A percentile compares a stretch with the other conserved stretches of the same genome.
These are phyloP conservation scores for Neurospora tetraspora DNA, from an alignment of 495 filamentous ascomycete genomes.

Conservation along the genomic window DNA sequence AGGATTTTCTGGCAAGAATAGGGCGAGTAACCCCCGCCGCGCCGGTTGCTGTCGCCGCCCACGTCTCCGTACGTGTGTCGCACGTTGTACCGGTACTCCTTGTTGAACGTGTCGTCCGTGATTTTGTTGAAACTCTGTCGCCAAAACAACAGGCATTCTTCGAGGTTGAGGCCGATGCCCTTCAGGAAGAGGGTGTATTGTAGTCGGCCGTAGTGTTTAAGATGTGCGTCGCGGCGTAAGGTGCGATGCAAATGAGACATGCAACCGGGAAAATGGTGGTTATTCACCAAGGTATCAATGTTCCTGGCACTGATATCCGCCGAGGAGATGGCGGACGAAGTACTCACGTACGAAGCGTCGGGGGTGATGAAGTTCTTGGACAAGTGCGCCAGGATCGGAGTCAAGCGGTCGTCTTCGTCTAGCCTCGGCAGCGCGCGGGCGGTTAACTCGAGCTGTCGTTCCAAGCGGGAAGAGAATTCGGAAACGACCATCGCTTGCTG, in stretches of 20 bases:
- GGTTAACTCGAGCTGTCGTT: constrained; percentile 77
- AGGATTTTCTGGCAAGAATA: constrained; percentile 93
- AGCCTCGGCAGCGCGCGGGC: constrained; percentile 81
- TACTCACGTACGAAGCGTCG: constrained; percentile 61
- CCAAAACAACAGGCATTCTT: constrained; percentile 95
- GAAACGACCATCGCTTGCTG: constrained; percentile 80
- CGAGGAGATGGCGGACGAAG: constrained; percentile 43
- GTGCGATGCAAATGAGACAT: constrained; percentile 84
- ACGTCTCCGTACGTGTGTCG: constrained; percentile 91
- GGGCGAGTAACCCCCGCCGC: constrained; percentile 76
- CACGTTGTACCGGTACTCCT: constrained; percentile 94
- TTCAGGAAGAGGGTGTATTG: constrained; percentile 98
- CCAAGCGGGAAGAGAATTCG: constrained; percentile 70
- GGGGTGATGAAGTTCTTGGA: constrained; percentile 88
- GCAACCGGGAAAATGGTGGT: constrained; percentile 83
- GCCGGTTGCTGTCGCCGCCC: constrained; percentile 80
- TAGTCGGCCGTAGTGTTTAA: constrained; percentile 88
- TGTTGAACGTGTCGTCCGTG: constrained; percentile 86
- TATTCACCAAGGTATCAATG: constrained; percentile 58
- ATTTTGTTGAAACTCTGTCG: constrained; percentile 70
- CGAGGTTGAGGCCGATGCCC: constrained; percentile 82
- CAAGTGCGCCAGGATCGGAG: constrained; percentile 86
- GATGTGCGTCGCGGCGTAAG: constrained; percentile 71
- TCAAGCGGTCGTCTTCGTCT: constrained; percentile 93
- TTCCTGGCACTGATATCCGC: constrained; percentile 66